Percentiles rank a stretch among this genome's conserved stretches.
These are phyloP conservation scores for Epicoccum nigrum DNA, from an alignment of 2,329 filamentous ascomycete genomes.

Conservation along the genomic window DNA sequence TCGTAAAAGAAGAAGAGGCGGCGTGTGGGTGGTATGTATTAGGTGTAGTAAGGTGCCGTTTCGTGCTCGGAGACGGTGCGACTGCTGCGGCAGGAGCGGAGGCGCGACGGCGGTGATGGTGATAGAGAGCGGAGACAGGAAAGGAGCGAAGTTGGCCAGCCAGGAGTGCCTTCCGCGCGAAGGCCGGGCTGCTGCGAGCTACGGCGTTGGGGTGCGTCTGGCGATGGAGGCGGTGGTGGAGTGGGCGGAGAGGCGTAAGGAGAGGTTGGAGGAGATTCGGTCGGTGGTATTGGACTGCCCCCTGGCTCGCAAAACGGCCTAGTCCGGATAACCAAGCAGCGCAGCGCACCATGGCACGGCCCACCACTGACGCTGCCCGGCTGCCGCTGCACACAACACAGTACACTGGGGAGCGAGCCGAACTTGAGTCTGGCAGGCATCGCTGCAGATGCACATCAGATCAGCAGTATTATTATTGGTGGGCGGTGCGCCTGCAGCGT, in stretches of 20 bases:
- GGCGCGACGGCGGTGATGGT: constrained; percentile 15
- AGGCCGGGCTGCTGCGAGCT: constrained; percentile 39
- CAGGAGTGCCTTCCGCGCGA: constrained; percentile 33
- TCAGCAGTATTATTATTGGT: too few relatives aligned
- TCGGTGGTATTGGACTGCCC: constrained; percentile 11
- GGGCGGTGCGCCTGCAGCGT: not conserved
- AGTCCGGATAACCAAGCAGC: not conserved
- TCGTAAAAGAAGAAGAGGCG: constrained; percentile 22
- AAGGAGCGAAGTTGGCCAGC: constrained; percentile 46
- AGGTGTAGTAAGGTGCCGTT: constrained; percentile 19
- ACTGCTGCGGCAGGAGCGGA: constrained; percentile 33
- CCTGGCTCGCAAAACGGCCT: constrained; percentile 15
- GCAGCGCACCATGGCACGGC: not conserved
- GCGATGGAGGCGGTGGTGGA: constrained; percentile 29
- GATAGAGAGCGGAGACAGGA: constrained; percentile 30
- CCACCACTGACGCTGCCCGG: not conserved
- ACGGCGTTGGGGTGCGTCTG: constrained; percentile 35
- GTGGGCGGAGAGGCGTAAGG: constrained; percentile 24
- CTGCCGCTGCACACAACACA: too few relatives aligned
- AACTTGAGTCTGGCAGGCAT: too few relatives aligned
- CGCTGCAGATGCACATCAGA: too few relatives aligned
- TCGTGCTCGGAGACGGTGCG: constrained; percentile 36
- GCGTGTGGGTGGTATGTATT: constrained; percentile 27
- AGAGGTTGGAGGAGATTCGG: constrained; percentile 29
- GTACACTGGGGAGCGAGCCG: too few relatives aligned